Conservation (phyloP, 2,329 filamentous ascomycete species). For the Colletotrichum sansevieriae region DNA sequence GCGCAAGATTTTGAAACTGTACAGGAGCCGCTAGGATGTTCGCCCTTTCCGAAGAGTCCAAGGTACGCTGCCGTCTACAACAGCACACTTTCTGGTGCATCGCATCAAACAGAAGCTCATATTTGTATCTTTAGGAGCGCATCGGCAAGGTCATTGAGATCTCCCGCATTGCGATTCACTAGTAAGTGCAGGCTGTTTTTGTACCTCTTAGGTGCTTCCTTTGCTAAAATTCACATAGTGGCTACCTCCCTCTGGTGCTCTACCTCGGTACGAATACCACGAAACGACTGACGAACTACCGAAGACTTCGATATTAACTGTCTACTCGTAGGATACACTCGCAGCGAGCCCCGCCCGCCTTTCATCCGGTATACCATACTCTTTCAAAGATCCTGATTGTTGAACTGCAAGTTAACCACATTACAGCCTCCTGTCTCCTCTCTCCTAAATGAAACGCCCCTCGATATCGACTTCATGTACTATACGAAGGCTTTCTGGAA, state of each 20-base stretch:
- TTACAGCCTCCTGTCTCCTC: conserved; percentile 72
- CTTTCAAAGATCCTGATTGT: too few species aligned
- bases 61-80: conserved; percentile 68
- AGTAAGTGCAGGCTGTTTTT: conserved; percentile 68
- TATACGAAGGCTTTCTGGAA: conserved; percentile 30
- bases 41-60: conserved; percentile 93
- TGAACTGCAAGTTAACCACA: conserved; percentile 43
- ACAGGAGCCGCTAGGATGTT: conserved; percentile 61
- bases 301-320: conserved; percentile 45
- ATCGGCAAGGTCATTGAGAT: conserved; percentile 97
- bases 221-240: conserved; percentile 68
- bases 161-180: conserved; percentile 93
- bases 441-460: conserved; percentile 60
- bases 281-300: background rate
- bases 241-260: conserved; percentile 95
- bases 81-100: background rate
- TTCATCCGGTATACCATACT: conserved; percentile 64
- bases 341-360: conserved; percentile 90
- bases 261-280: conserved; percentile 81
- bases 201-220: too few species aligned
- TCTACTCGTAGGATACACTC: conserved; percentile 79
- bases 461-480: conserved; percentile 38
- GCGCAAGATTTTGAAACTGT: conserved; percentile 1
- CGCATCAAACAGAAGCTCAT: conserved; percentile 27
- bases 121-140: conserved; percentile 78